Percentiles rank a stretch among this genome's conserved stretches.
Evolutionary conservation across 225 moss, liverwort and hornwort genomes (phyloP).

Genomic region (Rhytidiadelphus loreus): DNA sequence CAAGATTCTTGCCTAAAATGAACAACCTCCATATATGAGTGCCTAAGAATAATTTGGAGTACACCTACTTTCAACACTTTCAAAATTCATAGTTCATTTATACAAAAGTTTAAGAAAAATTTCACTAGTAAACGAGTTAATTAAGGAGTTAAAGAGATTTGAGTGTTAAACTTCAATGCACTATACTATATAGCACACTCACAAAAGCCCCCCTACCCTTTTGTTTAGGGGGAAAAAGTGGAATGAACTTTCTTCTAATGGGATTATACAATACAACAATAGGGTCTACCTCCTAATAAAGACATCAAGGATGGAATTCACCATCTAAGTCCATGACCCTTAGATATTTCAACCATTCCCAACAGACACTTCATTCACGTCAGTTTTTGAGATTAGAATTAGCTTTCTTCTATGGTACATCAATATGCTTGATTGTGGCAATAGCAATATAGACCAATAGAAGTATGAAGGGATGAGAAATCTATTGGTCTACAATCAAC

Average conservation of each 20-base stretch:
- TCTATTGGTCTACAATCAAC: background rate
- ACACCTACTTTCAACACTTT: background rate
- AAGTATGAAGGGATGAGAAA: background rate
- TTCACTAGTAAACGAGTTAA: background rate
- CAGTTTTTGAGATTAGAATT: too few species aligned
- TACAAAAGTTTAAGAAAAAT: too few species aligned
- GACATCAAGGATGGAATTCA: too few species aligned
- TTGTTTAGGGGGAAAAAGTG: background rate
- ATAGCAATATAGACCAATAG: background rate
- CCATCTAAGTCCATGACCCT: too few species aligned
- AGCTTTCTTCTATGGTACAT: too few species aligned
- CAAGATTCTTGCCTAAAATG: background rate
- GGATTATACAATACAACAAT: too few species aligned
- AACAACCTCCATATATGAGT: background rate
- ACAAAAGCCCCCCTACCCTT: background rate
- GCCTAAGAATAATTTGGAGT: fast-evolving
- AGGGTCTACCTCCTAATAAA: too few species aligned
- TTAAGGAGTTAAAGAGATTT: background rate
- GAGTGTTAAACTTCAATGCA: background rate
- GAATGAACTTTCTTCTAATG: background rate
- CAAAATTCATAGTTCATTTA: too few species aligned
- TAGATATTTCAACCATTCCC: too few species aligned
- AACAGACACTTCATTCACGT: too few species aligned
- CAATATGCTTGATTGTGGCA: background rate
- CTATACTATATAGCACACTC: too few species aligned